Evolutionary conservation across 176 grass and related monocot genomes (phyloP), one percentile per base, ranked within the genome.

Genomic region (Phoenix dactylifera): DNA sequence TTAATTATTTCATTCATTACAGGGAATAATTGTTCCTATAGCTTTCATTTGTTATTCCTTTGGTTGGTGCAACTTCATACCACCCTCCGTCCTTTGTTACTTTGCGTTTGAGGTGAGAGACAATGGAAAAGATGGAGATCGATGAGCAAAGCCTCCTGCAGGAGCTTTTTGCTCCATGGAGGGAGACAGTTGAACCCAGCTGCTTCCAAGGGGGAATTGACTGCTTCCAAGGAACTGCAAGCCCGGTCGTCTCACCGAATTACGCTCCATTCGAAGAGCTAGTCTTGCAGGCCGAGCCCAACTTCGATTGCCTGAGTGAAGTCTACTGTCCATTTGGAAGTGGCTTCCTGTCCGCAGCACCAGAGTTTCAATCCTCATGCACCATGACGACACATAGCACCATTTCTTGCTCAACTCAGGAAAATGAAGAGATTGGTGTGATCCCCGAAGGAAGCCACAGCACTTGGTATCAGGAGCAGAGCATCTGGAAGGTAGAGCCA

Each of bases 61-160:
- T 54, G 55, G 44, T 62, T 60, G 64, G 73, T 68, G 64, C 64
- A 67, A 62, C 54, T 52, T 76, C 60, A 76, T 63, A 48, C 54
- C 62, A 65, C 29, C 50, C n/a, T 24, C 17, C 30, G 6, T 9
- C 5, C 57, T 30, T 60, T 4, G 16, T 60, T 60, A 17, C 18
- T 57, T 57, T 57, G 51, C 66, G 62, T 66, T 66, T 19, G 49
- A 66, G 56, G 52, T 58, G 49, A 49, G 55, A 18, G 5, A 65
- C 0, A 49, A 18, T 3, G 7, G 3, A 26, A 12, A 30, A 24
- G 57, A 88, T 85, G 89, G 89, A 85, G 74, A 67, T 85, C n/a
- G 89, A 89, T 28, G 85, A 95, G 79, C 75, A 80, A 50, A 69
- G 76, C 15, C 85, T 95, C 71, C 49, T 95, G 55, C 76, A 95